Conservation (phyloP, 1,139 yeast genomes). For the Diutina mesorugosa region DNA sequence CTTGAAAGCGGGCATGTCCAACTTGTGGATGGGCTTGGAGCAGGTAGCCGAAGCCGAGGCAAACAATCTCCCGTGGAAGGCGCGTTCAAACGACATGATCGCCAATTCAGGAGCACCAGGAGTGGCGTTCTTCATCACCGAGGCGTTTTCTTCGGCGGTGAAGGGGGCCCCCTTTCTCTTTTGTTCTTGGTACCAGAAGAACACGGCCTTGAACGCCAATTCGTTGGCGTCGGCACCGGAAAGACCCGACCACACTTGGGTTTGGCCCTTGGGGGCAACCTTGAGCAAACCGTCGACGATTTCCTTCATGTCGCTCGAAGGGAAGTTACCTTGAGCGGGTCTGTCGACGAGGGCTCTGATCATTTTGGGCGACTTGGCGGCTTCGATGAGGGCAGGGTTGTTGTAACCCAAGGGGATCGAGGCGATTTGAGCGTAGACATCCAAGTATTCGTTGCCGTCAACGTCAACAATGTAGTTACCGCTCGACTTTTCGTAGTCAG, state of each 20-base stretch:
- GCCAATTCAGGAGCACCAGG: conserved; percentile 74
- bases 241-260: conserved; percentile 59
- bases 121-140: conserved; percentile 53
- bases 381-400: conserved; percentile 52
- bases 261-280: conserved; percentile 63
- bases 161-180: conserved; percentile 43
- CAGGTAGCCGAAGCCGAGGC: conserved; percentile 71
- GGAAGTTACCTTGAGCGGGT: conserved; percentile 71
- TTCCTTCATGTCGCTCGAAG: conserved; percentile 46
- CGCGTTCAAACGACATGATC: conserved; percentile 56
- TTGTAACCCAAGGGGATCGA: conserved; percentile 73
- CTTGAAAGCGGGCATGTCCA: conserved; percentile 72
- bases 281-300: conserved; percentile 44
- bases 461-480: conserved; percentile 66
- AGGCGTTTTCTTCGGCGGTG: conserved; percentile 42
- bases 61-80: conserved; percentile 77
- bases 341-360: conserved; percentile 57
- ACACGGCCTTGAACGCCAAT: conserved; percentile 75
- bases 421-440: conserved; percentile 68
- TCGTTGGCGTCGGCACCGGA: conserved; percentile 82
- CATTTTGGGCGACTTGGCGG: conserved; percentile 55
- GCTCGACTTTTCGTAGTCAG: conserved; percentile 52
- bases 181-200: conserved; percentile 58
- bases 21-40: conserved; percentile 73
- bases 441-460: conserved; percentile 57